Evolutionary conservation across 805 yeast genomes (phyloP), one percentile per base, ranked within the genome.

Genomic region (Ogataea nonfermentans): DNA sequence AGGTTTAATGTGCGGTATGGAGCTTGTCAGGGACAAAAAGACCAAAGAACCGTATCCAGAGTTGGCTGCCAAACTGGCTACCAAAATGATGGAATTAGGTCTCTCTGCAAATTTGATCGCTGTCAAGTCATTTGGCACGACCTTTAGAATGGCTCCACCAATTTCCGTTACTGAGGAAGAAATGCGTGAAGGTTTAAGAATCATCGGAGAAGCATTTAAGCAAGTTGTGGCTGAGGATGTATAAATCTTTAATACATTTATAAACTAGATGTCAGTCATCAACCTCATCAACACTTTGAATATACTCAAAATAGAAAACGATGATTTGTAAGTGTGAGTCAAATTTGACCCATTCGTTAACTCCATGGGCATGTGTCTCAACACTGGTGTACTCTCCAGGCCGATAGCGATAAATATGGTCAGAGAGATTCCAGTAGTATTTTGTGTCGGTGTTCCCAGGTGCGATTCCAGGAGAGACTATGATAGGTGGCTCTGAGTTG

Each of bases 361-460:
- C 81, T 19, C 84, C 75, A 61, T 83, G 90, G 24, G 70, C 61
- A 29, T 68, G 62, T 29, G 57, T 57, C 11, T 42, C 43, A 3
- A 43, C 30, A n/a, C 43, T 42, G 9, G 45, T 33, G 19, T 52
- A 44, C 19, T 61, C 57, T 25, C 68, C 72, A 8, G 84, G 81
- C 28, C 70, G 66, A 56, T 70, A 78, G 49, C 85, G 69, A 64
- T 68, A 79, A 40, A 79, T 76, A 55, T 77, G 68, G 37, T 61
- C 63, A 11, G 81, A 68, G 52, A 79, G 63, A 37, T 67, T 58
- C 80, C 81, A 76, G 57, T 79, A 79, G 48, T 73, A 65, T 47
- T 70, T 68, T 9, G 84, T 78, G 56, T 79, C 85, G 3, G 85
- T 79, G 56, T 79, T 79, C 6, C 77, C 84, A 6, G 81, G 65